Evolutionary conservation across 768 basidiomycete genomes (phyloP).

Genomic region (Macrolepiota fuliginosa): DNA sequence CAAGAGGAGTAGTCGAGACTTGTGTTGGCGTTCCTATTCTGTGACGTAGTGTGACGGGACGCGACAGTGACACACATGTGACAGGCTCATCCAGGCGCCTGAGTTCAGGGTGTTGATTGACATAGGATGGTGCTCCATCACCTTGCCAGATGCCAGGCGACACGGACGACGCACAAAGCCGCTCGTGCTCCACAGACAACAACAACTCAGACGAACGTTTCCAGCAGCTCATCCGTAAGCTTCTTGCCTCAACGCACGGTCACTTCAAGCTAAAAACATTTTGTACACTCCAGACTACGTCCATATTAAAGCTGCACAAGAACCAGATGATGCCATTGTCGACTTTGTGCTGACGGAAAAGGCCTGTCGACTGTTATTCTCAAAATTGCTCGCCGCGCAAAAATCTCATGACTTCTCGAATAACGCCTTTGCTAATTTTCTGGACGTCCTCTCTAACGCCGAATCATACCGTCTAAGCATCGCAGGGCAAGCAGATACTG

Average conservation of each 20-base stretch:
- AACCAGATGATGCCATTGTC: not conserved
- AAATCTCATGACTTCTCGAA: constrained; percentile 4
- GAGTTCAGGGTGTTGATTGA: not conserved
- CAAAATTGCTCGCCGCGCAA: constrained; percentile 1
- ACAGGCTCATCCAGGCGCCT: not conserved
- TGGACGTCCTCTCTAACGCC: constrained; percentile 12
- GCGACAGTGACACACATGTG: constrained; percentile 7
- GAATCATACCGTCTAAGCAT: constrained; percentile 15
- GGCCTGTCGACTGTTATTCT: constrained; percentile 6
- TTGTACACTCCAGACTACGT: not conserved
- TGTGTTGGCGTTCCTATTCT: no score
- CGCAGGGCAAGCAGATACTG: constrained; percentile 7
- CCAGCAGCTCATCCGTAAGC: not conserved
- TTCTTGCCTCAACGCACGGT: no score
- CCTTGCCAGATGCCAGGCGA: constrained; percentile 1
- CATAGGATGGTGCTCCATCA: not conserved
- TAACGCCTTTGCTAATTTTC: constrained; percentile 13
- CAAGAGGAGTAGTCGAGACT: no score
- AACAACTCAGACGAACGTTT: not conserved
- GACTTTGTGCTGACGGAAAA: not conserved
- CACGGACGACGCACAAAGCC: not conserved
- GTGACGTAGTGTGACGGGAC: constrained; percentile 13
- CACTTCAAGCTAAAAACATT: not conserved
- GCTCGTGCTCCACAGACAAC: not conserved
- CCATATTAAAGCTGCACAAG: not conserved